Evolutionary conservation across 805 yeast species (phyloP).

Genomic region (Schizosaccharomyces osmophilus): DNA sequence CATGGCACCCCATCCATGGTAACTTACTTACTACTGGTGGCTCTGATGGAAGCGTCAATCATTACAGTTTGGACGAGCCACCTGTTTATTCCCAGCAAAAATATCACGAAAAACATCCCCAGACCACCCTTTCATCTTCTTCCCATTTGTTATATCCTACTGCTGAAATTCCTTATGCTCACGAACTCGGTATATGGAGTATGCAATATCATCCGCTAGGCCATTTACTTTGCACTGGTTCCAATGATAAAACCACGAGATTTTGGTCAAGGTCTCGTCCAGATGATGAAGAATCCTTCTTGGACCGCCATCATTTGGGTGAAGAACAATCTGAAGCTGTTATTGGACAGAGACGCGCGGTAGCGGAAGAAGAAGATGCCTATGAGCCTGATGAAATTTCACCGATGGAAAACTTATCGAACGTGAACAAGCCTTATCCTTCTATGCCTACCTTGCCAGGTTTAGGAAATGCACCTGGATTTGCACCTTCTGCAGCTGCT

Average conservation of each 20-base stretch:
- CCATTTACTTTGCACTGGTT: slow-evolving; percentile 72
- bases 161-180: slow-evolving; percentile 58
- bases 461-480: too few relatives aligned
- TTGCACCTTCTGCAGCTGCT: too few relatives aligned
- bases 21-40: slow-evolving; percentile 62
- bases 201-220: slow-evolving; percentile 87
- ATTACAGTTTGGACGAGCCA: slow-evolving; percentile 33
- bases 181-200: slow-evolving; percentile 76
- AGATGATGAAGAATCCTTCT: slow-evolving; percentile 57
- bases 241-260: slow-evolving; percentile 75
- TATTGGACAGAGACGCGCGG: not conserved
- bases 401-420: not conserved
- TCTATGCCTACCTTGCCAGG: not conserved
- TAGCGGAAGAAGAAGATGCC: not conserved
- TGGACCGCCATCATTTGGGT: slow-evolving; percentile 44
- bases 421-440: not conserved
- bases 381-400: not conserved
- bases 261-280: slow-evolving; percentile 92
- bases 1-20: slow-evolving; percentile 85
- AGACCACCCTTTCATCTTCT: slow-evolving; percentile 1
- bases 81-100: not conserved
- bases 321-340: slow-evolving; percentile 1
- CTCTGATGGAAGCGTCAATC: slow-evolving; percentile 67
- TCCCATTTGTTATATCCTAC: slow-evolving; percentile 13
- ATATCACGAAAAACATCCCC: not conserved